Evolutionary conservation across 139 green algal genomes (phyloP), one percentile per base, ranked within the genome.

Genomic region (Tetraselmis striata): DNA sequence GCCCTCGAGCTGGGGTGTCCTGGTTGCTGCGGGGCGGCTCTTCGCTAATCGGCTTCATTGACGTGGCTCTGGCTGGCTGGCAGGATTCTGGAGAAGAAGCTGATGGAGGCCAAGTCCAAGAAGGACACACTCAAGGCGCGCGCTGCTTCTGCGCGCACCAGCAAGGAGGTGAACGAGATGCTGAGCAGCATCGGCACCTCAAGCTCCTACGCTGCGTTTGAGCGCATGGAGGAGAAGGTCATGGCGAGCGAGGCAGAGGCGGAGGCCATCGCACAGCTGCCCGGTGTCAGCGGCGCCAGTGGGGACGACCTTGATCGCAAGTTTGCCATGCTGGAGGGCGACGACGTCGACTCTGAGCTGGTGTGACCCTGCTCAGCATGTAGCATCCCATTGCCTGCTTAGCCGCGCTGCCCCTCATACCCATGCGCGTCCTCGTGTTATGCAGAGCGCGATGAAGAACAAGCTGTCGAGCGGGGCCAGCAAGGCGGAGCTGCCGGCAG

Each of bases 71-170:
- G n/a, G n/a, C n/a, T n/a, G n/a, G n/a, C n/a, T n/a, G n/a, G n/a
- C 82, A 89, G 88, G 32, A 88, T 92, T 67, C 87, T 98, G 76
- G 95, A 98, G 90, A 79, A 75, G 59, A 98, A 98, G 90, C 88
- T 98, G 59, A 80, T 88, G 31, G 96, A 99, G 87, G 96, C 97
- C 11, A 96, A 95, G 84, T 92, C 88, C 85, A 99, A 99, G 92
- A 99, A 99, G 91, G 97, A 99, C 89, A 99, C 97, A 1, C 89
- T 99, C 28, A 99, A 99, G 91, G 97, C 97, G 30, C 92, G 97
- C 45, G 97, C 97, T 29, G 93, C 96, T 81, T 93, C 83, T 28
- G 97, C 97, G 31, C 96, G 95, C 86, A 96, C 89, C 23, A 88
- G 83, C 31, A 90, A 88, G 75, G 83, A 87, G 59, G 87, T 93